phyloP scores from a whole-genome alignment of 202 grass and related monocot genomes.

The Schoenoplectus tabernaemontani region DNA sequence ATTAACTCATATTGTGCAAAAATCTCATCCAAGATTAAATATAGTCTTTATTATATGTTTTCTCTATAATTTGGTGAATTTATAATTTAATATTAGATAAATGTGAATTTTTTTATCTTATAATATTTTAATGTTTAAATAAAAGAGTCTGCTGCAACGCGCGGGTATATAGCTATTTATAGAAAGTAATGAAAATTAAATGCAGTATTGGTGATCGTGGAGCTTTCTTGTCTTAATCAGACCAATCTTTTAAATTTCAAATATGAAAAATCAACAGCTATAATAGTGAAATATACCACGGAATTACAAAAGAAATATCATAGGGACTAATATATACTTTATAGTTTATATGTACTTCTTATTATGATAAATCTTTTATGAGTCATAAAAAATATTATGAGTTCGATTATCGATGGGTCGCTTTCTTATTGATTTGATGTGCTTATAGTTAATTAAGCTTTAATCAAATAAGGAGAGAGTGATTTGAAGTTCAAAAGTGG shows the following conservation, averaged over 20 bases:
- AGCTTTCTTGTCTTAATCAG: neutral
- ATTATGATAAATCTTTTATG: neutral
- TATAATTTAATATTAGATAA: too few species aligned
- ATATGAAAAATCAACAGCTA: neutral
- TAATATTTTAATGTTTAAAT: too few species aligned
- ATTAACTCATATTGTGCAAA: too few species aligned
- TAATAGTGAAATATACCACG: neutral
- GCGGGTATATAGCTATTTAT: neutral
- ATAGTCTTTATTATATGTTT: too few species aligned
- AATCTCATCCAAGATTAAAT: too few species aligned
- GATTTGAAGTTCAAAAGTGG: neutral
- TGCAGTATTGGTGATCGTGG: neutral
- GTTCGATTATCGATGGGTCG: neutral
- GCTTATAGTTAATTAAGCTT: neutral
- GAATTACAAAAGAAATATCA: too few species aligned
- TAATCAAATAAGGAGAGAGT: neutral
- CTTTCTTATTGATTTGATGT: neutral
- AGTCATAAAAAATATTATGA: neutral
- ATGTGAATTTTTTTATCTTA: too few species aligned
- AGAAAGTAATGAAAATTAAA: neutral
- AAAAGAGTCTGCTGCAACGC: too few species aligned
- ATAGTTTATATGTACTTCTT: too few species aligned
- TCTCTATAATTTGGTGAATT: too few species aligned
- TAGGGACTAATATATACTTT: too few species aligned
- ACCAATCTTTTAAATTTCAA: neutral